Conservation (phyloP, 2,329 filamentous ascomycete genomes). For the Rhynchosporium graminicola region DNA sequence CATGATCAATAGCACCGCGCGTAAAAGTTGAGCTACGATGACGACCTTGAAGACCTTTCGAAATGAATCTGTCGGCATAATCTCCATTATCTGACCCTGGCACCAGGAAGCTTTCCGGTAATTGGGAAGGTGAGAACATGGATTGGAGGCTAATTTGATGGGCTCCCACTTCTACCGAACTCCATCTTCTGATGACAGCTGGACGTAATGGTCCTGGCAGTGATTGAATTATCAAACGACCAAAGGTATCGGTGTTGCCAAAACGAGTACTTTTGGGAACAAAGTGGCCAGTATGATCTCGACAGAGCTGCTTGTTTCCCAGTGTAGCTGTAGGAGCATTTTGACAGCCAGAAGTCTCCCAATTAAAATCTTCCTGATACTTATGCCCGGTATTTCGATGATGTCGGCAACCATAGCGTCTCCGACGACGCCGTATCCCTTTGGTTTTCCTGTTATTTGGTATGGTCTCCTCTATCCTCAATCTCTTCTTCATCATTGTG, state of each 20-base stretch:
- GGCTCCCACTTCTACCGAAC: constrained; percentile 33
- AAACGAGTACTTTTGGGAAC: constrained; percentile 6
- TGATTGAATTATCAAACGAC: constrained; percentile 4
- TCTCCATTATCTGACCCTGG: background rate
- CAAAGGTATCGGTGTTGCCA: constrained; percentile 14
- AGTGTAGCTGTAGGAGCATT: constrained; percentile 25
- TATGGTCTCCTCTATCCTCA: constrained; percentile 22
- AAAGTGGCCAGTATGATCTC: constrained; percentile 10
- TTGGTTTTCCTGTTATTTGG: constrained; percentile 15
- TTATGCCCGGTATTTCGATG: constrained; percentile 8
- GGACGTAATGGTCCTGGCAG: constrained; percentile 16
- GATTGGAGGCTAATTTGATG: constrained; percentile 13
- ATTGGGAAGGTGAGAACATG: background rate
- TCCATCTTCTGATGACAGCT: constrained; percentile 32
- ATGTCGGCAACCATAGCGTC: constrained; percentile 17
- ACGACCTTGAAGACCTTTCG: constrained; percentile 9
- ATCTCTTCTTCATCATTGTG: constrained; percentile 26
- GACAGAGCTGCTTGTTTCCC: constrained; percentile 18
- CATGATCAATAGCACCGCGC: constrained; percentile 23
- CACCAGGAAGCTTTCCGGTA: background rate
- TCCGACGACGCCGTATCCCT: background rate
- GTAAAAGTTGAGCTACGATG: constrained; percentile 25
- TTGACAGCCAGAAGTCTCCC: constrained; percentile 21
- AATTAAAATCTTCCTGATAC: constrained; percentile 11
- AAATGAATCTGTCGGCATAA: constrained; percentile 1